Evolutionary conservation across 2,329 filamentous ascomycete genomes (phyloP).

Genomic region (Stachybotrys chartarum): DNA sequence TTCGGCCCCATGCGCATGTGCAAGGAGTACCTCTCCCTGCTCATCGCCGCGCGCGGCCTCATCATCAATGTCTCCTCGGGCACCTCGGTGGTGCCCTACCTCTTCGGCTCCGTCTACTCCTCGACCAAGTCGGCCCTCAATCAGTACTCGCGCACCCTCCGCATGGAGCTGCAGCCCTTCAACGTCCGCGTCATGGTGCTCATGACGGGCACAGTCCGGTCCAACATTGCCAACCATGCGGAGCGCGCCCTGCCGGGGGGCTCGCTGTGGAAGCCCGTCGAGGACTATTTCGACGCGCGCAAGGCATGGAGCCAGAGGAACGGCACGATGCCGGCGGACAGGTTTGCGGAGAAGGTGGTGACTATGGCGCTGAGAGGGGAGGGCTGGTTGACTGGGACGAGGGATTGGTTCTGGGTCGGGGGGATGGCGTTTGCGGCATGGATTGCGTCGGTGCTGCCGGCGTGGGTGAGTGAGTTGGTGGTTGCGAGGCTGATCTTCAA

Average conservation of each 20-base stretch:
- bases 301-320: constrained; percentile 42
- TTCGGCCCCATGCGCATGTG: constrained; percentile 51
- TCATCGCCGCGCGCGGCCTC: constrained; percentile 42
- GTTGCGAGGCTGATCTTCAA: constrained; percentile 19
- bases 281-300: constrained; percentile 37
- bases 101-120: constrained; percentile 46
- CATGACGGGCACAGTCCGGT: constrained; percentile 46
- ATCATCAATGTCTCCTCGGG: constrained; percentile 50
- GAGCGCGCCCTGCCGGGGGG: constrained; percentile 33
- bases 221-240: constrained; percentile 37
- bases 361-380: constrained; percentile 31
- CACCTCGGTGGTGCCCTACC: constrained; percentile 41
- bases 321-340: constrained; percentile 34
- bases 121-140: constrained; percentile 49
- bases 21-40: constrained; percentile 39
- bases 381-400: constrained; percentile 23
- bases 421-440: constrained; percentile 21
- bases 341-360: constrained; percentile 36
- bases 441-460: constrained; percentile 15
- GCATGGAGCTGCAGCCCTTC: constrained; percentile 46
- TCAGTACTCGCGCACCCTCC: constrained; percentile 44
- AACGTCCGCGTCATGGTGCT: constrained; percentile 50
- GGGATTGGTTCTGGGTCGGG: constrained; percentile 26
- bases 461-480: constrained; percentile 19
- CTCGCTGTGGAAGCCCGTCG: constrained; percentile 40